Conservation (phyloP, 805 yeast genomes). For the Dipodascus albidus region DNA sequence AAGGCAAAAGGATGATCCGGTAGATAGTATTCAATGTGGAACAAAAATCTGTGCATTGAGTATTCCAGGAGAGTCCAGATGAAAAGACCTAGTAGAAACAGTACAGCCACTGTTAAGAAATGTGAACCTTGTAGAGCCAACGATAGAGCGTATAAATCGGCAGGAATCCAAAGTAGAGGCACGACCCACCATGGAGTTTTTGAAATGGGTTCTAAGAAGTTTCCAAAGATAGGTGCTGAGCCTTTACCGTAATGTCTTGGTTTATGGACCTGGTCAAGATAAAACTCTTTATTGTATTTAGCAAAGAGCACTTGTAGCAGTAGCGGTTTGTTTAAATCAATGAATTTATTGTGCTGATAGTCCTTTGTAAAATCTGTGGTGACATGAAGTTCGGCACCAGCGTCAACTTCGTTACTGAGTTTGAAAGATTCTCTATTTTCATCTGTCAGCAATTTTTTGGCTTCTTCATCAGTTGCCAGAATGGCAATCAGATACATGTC, state of each 20-base stretch:
- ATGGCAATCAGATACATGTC: constrained; percentile 74
- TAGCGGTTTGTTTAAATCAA: constrained; percentile 76
- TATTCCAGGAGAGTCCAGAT: constrained; percentile 94
- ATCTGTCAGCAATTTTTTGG: constrained; percentile 52
- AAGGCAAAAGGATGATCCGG: constrained; percentile 71
- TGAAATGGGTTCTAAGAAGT: constrained; percentile 83
- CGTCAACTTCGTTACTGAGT: constrained; percentile 42
- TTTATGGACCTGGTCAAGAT: constrained; percentile 91
- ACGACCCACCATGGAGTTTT: constrained; percentile 93
- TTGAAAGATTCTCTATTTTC: constrained; percentile 26
- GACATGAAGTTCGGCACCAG: constrained; percentile 59
- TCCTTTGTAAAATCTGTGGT: constrained; percentile 72
- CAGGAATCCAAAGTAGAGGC: constrained; percentile 81
- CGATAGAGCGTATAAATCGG: constrained; percentile 50
- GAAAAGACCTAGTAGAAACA: constrained; percentile 72
- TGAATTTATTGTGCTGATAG: constrained; percentile 64
- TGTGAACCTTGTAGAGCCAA: constrained; percentile 45
- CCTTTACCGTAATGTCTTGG: constrained; percentile 98
- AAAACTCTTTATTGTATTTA: constrained; percentile 74
- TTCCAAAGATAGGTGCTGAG: constrained; percentile 91
- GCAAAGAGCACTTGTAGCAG: constrained; percentile 69
- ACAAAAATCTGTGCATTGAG: constrained; percentile 74
- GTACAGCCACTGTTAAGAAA: constrained; percentile 34
- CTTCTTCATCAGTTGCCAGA: constrained; percentile 74
- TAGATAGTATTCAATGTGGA: constrained; percentile 80